These are phyloP conservation scores for Ceratocystis alfenasii DNA, from an alignment of 2,329 filamentous ascomycete species.

Conservation along the genomic window DNA sequence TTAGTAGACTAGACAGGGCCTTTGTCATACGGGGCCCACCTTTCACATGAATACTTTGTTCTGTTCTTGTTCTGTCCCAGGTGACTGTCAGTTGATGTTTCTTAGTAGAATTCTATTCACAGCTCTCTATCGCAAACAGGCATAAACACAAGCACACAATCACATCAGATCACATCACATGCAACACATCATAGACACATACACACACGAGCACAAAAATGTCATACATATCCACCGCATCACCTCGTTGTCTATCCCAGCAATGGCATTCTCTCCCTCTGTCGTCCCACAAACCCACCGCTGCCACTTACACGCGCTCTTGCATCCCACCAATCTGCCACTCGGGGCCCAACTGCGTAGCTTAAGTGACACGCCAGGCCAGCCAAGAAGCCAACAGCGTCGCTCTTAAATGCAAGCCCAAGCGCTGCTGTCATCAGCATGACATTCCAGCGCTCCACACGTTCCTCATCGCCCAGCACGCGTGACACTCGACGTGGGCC, in stretches of 20 bases:
- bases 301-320: not conserved
- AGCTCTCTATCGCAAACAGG: not conserved
- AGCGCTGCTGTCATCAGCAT: constrained; percentile 81
- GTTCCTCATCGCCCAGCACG: constrained; percentile 53
- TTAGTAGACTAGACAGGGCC: too few species aligned
- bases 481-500: constrained; percentile 28
- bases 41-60: not conserved
- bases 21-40: not conserved
- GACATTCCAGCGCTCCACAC: constrained; percentile 66
- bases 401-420: constrained; percentile 77
- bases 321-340: constrained; percentile 32
- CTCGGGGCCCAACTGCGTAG: constrained; percentile 40
- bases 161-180: not conserved
- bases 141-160: not conserved
- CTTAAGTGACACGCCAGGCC: constrained; percentile 69
- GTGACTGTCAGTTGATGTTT: constrained; percentile 7
- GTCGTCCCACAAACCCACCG: constrained; percentile 23
- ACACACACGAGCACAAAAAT: not conserved
- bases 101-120: constrained; percentile 7
- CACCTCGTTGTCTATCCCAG: constrained; percentile 15
- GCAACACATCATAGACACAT: not conserved
- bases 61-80: not conserved
- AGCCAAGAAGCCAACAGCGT: constrained; percentile 72
- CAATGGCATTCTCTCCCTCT: constrained; percentile 29
- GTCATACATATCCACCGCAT: not conserved